Evolutionary conservation across 345 rosid genomes (phyloP).

Genomic region (Moricandia arvensis): DNA sequence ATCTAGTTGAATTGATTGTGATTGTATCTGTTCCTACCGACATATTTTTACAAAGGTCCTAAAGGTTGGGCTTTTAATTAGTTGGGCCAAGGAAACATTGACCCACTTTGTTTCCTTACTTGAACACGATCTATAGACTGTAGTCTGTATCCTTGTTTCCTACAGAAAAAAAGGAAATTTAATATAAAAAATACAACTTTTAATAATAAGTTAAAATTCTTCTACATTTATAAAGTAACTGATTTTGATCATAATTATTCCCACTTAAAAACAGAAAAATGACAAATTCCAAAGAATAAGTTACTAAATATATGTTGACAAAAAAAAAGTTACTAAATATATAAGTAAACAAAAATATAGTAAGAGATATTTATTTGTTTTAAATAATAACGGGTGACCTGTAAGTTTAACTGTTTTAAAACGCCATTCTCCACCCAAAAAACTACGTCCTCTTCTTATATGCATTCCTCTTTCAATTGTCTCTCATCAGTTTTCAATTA

Average conservation of each 20-base stretch:
- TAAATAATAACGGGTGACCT: not conserved
- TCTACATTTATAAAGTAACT: not conserved
- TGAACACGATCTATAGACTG: not conserved
- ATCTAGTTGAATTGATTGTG: not conserved
- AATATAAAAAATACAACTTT: too few species aligned
- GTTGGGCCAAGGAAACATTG: not conserved
- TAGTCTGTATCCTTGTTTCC: not conserved
- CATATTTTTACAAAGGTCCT: not conserved
- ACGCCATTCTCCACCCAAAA: not conserved
- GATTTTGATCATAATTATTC: not conserved
- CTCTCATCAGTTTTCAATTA: not conserved
- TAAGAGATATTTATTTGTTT: not conserved
- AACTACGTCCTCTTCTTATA: not conserved
- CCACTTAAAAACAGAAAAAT: not conserved
- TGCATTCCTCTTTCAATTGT: not conserved
- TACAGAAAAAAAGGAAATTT: not conserved
- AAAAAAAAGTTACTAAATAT: too few species aligned
- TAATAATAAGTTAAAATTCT: not conserved
- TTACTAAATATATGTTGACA: too few species aligned
- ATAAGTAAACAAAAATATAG: not conserved
- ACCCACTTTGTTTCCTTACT: not conserved
- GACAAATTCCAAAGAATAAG: not conserved
- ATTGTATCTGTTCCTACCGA: not conserved
- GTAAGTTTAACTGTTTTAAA: not conserved
- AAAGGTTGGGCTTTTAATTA: not conserved